Evolutionary conservation across 352 stramenopile genomes (phyloP).

Genomic region (Pythium volutum): DNA sequence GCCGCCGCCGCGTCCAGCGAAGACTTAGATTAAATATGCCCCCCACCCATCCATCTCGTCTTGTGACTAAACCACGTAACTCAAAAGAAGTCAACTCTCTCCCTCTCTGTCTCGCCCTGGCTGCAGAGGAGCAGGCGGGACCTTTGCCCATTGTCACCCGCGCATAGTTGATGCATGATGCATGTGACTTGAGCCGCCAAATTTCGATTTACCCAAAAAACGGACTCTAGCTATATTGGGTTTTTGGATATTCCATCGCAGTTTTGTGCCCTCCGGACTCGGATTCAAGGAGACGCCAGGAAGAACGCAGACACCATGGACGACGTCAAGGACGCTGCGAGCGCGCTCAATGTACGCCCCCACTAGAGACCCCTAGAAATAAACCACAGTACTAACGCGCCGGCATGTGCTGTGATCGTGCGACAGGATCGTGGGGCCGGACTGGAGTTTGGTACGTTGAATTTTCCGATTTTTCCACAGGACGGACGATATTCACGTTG

Average conservation of each 20-base stretch:
- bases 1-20: constrained; percentile 44
- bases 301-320: constrained; percentile 25
- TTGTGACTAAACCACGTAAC: constrained; percentile 12
- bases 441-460: constrained; percentile 62
- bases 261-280: neutral
- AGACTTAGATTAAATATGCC: constrained; percentile 80
- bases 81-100: constrained; percentile 10
- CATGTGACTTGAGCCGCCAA: neutral
- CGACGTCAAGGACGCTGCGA: constrained; percentile 41
- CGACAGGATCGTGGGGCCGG: constrained; percentile 58
- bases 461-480: neutral
- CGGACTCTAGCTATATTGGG: neutral
- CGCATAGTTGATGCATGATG: neutral
- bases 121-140: too few relatives aligned
- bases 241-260: neutral
- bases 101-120: neutral
- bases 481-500: neutral
- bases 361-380: too few relatives aligned
- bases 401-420: neutral
- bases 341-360: constrained; percentile 41
- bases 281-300: neutral
- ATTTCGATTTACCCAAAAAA: neutral
- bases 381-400: neutral
- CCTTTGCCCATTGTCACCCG: neutral
- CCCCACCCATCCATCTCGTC: constrained; percentile 5